Evolutionary conservation across 768 basidiomycete species (phyloP).

Genomic region (Hemileccinum impolitum): DNA sequence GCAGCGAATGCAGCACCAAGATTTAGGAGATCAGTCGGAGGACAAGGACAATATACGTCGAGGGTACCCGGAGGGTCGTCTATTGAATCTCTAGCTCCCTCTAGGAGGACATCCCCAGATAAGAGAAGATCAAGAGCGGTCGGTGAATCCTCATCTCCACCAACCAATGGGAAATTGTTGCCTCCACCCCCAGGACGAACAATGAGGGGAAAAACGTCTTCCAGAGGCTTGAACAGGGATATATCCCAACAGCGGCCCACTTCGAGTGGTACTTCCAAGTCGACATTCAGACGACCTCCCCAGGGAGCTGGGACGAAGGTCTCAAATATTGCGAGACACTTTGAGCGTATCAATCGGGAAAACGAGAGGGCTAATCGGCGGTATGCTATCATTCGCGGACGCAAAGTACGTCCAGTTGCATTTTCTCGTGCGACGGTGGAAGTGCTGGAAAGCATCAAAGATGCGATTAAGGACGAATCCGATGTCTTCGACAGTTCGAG

Average conservation of each 20-base stretch:
- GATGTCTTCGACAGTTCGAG: constrained; percentile 66
- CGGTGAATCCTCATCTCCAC: constrained; percentile 36
- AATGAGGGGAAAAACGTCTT: constrained; percentile 34
- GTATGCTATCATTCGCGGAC: constrained; percentile 83
- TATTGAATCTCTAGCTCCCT: constrained; percentile 56
- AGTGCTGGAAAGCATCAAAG: constrained; percentile 84
- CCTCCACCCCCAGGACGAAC: constrained; percentile 33
- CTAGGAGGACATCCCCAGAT: constrained; percentile 71
- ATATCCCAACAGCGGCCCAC: constrained; percentile 41
- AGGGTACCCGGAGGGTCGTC: constrained; percentile 44
- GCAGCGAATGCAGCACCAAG: constrained; percentile 82
- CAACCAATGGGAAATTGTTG: constrained; percentile 19
- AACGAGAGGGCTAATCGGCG: constrained; percentile 71
- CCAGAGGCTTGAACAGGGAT: constrained; percentile 36
- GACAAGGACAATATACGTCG: constrained; percentile 42
- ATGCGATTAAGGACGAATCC: constrained; percentile 86
- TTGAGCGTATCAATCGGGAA: constrained; percentile 78
- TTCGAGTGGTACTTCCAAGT: constrained; percentile 38
- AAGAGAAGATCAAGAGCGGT: constrained; percentile 45
- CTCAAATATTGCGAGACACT: constrained; percentile 85
- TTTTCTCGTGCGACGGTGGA: constrained; percentile 86
- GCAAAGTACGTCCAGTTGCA: constrained; percentile 85
- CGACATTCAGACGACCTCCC: constrained; percentile 52
- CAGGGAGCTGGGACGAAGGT: constrained; percentile 64
- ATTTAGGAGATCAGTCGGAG: constrained; percentile 50